Evolutionary conservation across 768 basidiomycete species (phyloP).

Genomic region (Podaxis pistillaris): DNA sequence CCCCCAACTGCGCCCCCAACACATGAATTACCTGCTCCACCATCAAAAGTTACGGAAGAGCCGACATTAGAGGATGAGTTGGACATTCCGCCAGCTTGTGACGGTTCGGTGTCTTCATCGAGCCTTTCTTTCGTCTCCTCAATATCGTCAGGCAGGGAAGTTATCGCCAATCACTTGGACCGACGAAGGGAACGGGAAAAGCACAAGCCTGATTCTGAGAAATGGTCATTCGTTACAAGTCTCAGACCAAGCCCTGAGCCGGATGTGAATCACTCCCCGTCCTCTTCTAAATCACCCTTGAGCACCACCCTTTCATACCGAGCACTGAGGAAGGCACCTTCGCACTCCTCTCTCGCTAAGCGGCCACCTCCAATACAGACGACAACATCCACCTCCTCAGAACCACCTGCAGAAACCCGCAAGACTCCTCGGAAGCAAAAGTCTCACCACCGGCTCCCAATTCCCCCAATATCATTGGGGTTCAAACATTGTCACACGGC

Average conservation of each 20-base stretch:
- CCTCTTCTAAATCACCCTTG: constrained; percentile 17
- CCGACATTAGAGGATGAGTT: constrained; percentile 17
- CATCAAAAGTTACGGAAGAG: constrained; percentile 21
- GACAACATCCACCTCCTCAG: constrained; percentile 25
- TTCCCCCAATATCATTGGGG: constrained; percentile 49
- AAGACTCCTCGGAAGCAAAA: constrained; percentile 52
- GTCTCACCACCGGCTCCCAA: constrained; percentile 53
- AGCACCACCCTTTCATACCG: constrained; percentile 26
- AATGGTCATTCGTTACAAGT: constrained; percentile 21
- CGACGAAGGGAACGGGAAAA: constrained; percentile 27
- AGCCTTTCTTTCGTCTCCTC: constrained; percentile 45
- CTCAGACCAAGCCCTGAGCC: constrained; percentile 18
- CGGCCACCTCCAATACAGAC: constrained; percentile 28
- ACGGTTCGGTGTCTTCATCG: constrained; percentile 34
- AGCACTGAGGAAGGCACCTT: constrained; percentile 52
- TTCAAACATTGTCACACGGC: constrained; percentile 32
- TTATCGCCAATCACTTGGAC: constrained; percentile 25
- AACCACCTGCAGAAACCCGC: constrained; percentile 22
- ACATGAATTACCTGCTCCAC: constrained; percentile 46
- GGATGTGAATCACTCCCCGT: constrained; percentile 18
- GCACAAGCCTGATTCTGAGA: constrained; percentile 25
- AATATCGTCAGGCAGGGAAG: constrained; percentile 28
- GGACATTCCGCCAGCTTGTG: constrained; percentile 11
- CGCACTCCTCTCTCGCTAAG: constrained; percentile 53
- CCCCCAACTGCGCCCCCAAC: constrained; percentile 51